Percentiles rank a stretch among this genome's conserved stretches.
These are phyloP conservation scores for Hirschioporus abietinus DNA, from an alignment of 768 basidiomycete genomes.

Conservation along the genomic window DNA sequence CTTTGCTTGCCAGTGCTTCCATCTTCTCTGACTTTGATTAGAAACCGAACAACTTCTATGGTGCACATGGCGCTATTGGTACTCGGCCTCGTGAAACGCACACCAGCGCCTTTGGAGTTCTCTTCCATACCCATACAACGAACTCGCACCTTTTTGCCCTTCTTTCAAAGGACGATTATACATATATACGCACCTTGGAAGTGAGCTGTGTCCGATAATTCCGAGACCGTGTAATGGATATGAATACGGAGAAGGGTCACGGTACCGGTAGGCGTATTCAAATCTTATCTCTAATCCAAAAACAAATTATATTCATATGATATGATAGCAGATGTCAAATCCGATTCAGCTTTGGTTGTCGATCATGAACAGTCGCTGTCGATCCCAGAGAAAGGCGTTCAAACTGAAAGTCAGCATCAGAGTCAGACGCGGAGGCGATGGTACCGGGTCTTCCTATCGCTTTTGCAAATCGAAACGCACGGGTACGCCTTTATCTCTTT, in stretches of 20 bases:
- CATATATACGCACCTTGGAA: too few relatives aligned
- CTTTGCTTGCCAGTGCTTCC: neutral
- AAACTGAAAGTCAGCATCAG: too few relatives aligned
- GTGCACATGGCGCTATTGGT: neutral
- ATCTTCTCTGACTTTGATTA: neutral
- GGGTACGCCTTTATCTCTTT: slow-evolving; percentile 24
- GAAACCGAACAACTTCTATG: neutral
- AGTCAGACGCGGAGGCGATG: neutral
- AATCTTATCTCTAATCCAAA: neutral
- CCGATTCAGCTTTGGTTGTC: too few relatives aligned
- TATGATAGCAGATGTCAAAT: too few relatives aligned
- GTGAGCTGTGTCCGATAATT: neutral
- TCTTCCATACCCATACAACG: neutral
- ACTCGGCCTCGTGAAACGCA: neutral
- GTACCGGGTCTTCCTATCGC: slow-evolving; percentile 19
- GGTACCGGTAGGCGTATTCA: neutral
- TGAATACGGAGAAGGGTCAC: neutral
- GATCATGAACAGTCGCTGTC: too few relatives aligned
- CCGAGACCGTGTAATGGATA: neutral
- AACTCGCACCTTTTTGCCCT: neutral
- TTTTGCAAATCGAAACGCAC: slow-evolving; percentile 36
- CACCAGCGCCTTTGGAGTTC: neutral
- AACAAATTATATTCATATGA: too few relatives aligned
- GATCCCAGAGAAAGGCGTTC: too few relatives aligned
- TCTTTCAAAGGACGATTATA: neutral